Conservation (phyloP, 2,329 filamentous ascomycete species). For the Nothophaeocryptopus gaeumannii region DNA sequence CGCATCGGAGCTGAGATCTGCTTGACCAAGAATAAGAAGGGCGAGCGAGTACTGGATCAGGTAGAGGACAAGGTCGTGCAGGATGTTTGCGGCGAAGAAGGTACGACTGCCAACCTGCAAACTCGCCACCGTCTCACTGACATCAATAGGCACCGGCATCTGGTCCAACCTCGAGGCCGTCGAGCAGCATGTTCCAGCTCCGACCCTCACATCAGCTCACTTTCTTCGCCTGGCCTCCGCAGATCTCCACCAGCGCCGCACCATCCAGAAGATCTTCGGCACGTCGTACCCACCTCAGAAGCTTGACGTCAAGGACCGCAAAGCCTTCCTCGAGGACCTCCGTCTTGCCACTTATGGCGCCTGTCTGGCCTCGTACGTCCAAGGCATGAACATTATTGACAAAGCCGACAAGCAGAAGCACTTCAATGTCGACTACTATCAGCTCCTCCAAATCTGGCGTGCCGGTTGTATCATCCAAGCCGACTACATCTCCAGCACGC, state of each 20-base stretch:
- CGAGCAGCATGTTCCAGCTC: conserved; percentile 59
- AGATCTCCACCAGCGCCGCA: conserved; percentile 55
- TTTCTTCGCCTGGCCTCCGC: conserved; percentile 63
- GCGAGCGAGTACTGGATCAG: conserved; percentile 55
- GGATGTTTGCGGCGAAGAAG: conserved; percentile 64
- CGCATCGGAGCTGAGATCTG: conserved; percentile 63
- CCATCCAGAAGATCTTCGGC: conserved; percentile 49
- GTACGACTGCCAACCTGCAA: too few species aligned
- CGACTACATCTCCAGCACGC: conserved; percentile 58
- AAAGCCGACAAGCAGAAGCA: conserved; percentile 56
- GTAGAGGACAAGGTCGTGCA: conserved; percentile 71
- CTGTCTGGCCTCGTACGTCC: conserved; percentile 61
- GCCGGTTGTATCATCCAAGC: conserved; percentile 69
- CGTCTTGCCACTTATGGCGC: conserved; percentile 60
- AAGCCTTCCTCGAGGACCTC: conserved; percentile 55
- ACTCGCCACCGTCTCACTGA: too few species aligned
- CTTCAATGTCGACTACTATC: conserved; percentile 57
- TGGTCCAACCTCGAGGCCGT: conserved; percentile 65
- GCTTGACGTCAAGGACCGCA: conserved; percentile 34
- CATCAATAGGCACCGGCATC: conserved; percentile 52
- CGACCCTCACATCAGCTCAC: conserved; percentile 63
- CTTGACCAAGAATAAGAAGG: conserved; percentile 46
- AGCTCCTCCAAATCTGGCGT: conserved; percentile 62
- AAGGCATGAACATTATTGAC: conserved; percentile 64
- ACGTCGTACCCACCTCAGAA: conserved; percentile 40